A percentile compares a stretch with the other conserved stretches of the same genome.
phyloP scores from a whole-genome alignment of 805 yeast genomes.

The Candida silvatica region DNA sequence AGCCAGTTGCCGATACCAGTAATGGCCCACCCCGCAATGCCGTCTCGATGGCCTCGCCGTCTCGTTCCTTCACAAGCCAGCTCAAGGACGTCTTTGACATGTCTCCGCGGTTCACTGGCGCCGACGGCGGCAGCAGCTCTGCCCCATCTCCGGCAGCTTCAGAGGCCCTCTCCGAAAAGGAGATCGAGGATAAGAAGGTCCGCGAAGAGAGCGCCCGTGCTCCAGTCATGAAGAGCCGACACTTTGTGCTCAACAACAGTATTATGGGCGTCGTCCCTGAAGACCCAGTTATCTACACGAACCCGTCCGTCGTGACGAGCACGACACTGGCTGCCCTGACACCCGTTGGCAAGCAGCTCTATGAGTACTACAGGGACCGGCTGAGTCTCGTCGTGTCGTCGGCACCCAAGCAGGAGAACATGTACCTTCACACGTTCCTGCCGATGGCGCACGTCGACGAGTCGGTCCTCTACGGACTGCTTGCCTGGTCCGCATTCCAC shows the following conservation, averaged over 20 bases:
- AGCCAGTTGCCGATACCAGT: too few relatives aligned
- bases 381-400: constrained; percentile 35
- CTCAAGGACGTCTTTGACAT: constrained; percentile 10
- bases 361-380: constrained; percentile 40
- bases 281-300: constrained; percentile 14
- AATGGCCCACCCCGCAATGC: too few relatives aligned
- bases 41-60: too few relatives aligned
- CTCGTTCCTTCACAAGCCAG: constrained; percentile 6
- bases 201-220: neutral
- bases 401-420: constrained; percentile 42
- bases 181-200: too few relatives aligned
- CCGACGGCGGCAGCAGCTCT: neutral
- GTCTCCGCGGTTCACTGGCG: constrained; percentile 4
- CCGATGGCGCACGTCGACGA: constrained; percentile 46
- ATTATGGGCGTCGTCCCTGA: neutral
- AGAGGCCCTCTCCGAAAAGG: too few relatives aligned
- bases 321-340: constrained; percentile 22
- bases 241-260: constrained; percentile 1
- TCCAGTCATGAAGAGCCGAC: neutral
- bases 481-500: constrained; percentile 52
- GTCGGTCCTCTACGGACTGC: constrained; percentile 41
- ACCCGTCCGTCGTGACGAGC: constrained; percentile 21
- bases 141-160: neutral
- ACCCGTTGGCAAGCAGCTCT: constrained; percentile 29
- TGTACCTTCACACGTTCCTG: constrained; percentile 41